These are phyloP conservation scores for Komagataella mondaviorum DNA, from an alignment of 805 yeast genomes.

Conservation along the genomic window DNA sequence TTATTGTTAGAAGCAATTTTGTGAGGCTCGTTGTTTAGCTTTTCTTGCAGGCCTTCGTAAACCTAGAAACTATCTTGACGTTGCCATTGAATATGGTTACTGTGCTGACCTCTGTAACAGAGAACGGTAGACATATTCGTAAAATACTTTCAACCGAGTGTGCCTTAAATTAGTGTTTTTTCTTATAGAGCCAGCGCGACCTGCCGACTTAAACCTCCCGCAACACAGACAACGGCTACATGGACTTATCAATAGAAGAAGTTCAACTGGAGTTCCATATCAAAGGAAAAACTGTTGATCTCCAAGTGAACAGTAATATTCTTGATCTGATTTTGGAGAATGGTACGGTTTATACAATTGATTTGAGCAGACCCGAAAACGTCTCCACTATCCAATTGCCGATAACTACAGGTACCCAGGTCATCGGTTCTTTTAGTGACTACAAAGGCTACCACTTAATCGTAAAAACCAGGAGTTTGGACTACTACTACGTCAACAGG, in stretches of 20 bases:
- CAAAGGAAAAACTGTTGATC: slow-evolving; percentile 23
- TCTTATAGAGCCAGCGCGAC: neutral
- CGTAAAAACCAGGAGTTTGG: slow-evolving; percentile 29
- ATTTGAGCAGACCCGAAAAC: slow-evolving; percentile 49
- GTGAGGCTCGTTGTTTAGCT: too few species aligned
- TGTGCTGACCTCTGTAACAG: too few species aligned
- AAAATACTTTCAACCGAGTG: too few species aligned
- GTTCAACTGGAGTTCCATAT: slow-evolving; percentile 20
- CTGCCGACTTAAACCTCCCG: neutral
- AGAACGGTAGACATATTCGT: too few species aligned
- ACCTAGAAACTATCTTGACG: too few species aligned
- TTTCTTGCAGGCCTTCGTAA: too few species aligned
- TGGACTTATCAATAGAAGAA: slow-evolving; percentile 13
- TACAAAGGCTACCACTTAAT: slow-evolving; percentile 38
- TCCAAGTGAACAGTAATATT: slow-evolving; percentile 41
- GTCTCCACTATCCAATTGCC: slow-evolving; percentile 18
- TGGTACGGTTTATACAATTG: slow-evolving; percentile 49
- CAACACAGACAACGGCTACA: neutral
- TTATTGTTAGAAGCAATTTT: too few species aligned
- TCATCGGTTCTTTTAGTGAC: slow-evolving; percentile 28
- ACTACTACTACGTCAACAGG: slow-evolving; percentile 33
- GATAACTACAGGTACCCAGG: slow-evolving; percentile 8
- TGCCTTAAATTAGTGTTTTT: too few species aligned
- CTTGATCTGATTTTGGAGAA: slow-evolving; percentile 38
- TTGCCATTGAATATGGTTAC: too few species aligned